phyloP scores from a whole-genome alignment of 768 basidiomycete genomes.

The Serendipita sp. region DNA sequence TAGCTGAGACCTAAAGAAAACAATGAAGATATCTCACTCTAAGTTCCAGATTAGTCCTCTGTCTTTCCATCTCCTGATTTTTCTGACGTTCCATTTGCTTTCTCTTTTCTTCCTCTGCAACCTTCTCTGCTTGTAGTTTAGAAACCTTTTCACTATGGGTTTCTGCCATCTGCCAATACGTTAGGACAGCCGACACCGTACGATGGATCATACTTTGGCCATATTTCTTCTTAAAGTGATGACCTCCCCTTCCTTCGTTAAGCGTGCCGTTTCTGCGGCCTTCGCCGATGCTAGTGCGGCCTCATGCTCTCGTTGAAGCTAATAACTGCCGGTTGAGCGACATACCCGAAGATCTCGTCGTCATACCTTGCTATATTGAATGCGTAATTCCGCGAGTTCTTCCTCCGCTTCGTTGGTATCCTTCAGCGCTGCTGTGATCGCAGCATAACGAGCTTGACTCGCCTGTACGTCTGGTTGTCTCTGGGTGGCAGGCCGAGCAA shows the following conservation, averaged over 20 bases:
- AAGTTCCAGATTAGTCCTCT: constrained; percentile 54
- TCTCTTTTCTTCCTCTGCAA: constrained; percentile 43
- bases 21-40: constrained; percentile 29
- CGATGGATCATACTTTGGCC: constrained; percentile 36
- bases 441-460: neutral
- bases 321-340: neutral
- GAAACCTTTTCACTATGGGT: constrained; percentile 38
- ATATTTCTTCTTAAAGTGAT: constrained; percentile 47
- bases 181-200: neutral
- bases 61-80: constrained; percentile 51
- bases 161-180: constrained; percentile 35
- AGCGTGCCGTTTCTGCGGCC: constrained; percentile 34
- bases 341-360: neutral
- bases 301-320: constrained; percentile 39
- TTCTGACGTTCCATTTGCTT: constrained; percentile 41
- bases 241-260: constrained; percentile 57
- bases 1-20: neutral
- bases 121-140: constrained; percentile 42
- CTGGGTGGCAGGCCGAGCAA: neutral
- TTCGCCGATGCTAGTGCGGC: constrained; percentile 31
- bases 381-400: neutral
- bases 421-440: neutral
- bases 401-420: neutral
- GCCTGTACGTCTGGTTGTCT: neutral
- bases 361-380: constrained; percentile 8